Evolutionary conservation across 441 rosid species (phyloP).

Genomic region (Brassica balearica): DNA sequence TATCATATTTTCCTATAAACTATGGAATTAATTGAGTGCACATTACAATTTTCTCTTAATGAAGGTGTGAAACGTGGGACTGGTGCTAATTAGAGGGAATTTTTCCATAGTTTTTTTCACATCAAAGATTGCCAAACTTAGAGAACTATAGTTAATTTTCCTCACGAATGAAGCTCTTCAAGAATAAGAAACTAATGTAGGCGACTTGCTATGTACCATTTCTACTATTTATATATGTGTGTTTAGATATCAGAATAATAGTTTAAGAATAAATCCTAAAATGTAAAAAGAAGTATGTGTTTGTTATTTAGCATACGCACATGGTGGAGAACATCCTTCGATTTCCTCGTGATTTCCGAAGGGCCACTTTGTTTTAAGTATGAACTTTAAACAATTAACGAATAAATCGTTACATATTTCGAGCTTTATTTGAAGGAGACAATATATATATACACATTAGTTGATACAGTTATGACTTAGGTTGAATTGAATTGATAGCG

Average conservation of each 20-base stretch:
- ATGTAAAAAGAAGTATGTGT: conserved; percentile 38
- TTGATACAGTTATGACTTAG: not conserved
- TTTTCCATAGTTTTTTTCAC: not conserved
- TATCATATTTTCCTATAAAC: not conserved
- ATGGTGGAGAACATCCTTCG: conserved; percentile 41
- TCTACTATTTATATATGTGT: conserved; percentile 10
- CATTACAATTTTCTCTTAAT: not conserved
- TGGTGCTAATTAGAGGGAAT: not conserved
- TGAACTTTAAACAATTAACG: not conserved
- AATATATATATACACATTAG: not conserved
- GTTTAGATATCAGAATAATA: conserved; percentile 33
- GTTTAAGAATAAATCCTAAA: conserved; percentile 33
- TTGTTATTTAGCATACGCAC: conserved; percentile 45
- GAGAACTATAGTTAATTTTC: not conserved
- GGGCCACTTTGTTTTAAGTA: conserved; percentile 3
- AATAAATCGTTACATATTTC: conserved; percentile 15
- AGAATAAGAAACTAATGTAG: conserved; percentile 8
- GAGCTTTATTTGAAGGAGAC: conserved; percentile 9
- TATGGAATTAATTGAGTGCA: not conserved
- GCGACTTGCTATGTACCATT: conserved; percentile 35
- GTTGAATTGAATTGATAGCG: not conserved
- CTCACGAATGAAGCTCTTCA: not conserved
- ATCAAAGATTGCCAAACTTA: conserved; percentile 3
- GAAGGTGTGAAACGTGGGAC: not conserved
- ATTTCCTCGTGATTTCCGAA: conserved; percentile 49